Evolutionary conservation across 2,329 filamentous ascomycete genomes (phyloP).

Genomic region (Sarocladium kiliense): DNA sequence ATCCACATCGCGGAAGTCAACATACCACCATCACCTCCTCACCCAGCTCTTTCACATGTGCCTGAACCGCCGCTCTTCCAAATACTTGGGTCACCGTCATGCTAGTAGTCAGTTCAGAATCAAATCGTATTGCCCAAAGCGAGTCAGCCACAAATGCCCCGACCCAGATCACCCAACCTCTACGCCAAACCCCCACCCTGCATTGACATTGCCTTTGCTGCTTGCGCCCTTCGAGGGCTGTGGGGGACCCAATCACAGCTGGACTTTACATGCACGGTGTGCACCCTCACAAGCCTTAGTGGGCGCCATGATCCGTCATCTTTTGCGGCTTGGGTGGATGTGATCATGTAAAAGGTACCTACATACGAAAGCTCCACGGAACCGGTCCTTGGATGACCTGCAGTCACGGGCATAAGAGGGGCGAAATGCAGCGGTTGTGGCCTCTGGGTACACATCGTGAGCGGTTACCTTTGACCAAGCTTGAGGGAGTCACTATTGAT

Average conservation of each 20-base stretch:
- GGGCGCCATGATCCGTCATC: background rate
- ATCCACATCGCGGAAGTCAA: constrained; percentile 6
- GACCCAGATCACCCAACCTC: too few relatives aligned
- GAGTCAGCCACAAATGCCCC: background rate
- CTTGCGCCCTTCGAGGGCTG: background rate
- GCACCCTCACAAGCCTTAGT: background rate
- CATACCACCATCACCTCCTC: background rate
- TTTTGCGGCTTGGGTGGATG: background rate
- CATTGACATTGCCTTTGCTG: background rate
- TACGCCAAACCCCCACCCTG: background rate
- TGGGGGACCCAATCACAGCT: constrained; percentile 5
- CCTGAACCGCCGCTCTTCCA: background rate
- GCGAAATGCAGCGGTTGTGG: background rate
- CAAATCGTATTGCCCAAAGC: too few relatives aligned
- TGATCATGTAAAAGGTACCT: background rate
- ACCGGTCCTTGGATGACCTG: constrained; percentile 5
- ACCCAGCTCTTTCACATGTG: background rate
- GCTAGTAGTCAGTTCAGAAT: too few relatives aligned
- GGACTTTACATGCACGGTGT: background rate
- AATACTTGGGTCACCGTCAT: too few relatives aligned
- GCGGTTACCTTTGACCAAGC: background rate
- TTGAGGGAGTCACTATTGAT: background rate
- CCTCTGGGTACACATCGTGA: background rate
- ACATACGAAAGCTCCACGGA: background rate
- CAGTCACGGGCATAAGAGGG: background rate